Evolutionary conservation across 371 early-diverging fungal species (phyloP).

Genomic region (Smittium culicis): DNA sequence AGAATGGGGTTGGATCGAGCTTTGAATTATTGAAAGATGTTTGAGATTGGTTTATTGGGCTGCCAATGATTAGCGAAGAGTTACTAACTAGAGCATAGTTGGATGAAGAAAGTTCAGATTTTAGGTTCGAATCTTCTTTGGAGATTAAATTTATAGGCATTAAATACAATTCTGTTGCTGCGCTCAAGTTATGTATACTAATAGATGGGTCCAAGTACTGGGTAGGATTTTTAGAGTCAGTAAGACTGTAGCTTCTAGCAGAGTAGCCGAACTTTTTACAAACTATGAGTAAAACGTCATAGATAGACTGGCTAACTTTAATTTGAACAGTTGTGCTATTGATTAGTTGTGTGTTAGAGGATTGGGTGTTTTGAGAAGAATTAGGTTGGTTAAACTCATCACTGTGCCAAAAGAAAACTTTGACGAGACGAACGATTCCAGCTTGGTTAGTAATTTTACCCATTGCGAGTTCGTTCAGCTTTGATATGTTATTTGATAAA

Average conservation of each 20-base stretch:
- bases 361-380: too few species aligned
- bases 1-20: not conserved
- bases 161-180: slow-evolving; percentile 53
- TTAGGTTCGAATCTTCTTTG: slow-evolving; percentile 3
- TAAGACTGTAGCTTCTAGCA: slow-evolving; percentile 61
- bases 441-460: too few species aligned
- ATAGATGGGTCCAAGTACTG: slow-evolving; percentile 57
- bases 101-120: not conserved
- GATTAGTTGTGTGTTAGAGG: slow-evolving; percentile 30
- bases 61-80: not conserved
- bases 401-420: too few species aligned
- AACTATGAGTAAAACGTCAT: slow-evolving; percentile 66
- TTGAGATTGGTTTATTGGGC: not conserved
- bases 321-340: slow-evolving; percentile 81
- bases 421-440: too few species aligned
- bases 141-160: slow-evolving; percentile 46
- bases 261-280: slow-evolving; percentile 75
- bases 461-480: too few species aligned
- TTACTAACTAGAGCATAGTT: not conserved
- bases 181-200: slow-evolving; percentile 51
- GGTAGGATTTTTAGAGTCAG: slow-evolving; percentile 56
- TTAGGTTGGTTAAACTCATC: too few species aligned
- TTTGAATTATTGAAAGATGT: not conserved
- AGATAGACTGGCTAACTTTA: slow-evolving; percentile 53
- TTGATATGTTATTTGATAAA: too few species aligned